phyloP scores from a whole-genome alignment of 2,329 filamentous ascomycete species.

The Trichophyton benhamiae region DNA sequence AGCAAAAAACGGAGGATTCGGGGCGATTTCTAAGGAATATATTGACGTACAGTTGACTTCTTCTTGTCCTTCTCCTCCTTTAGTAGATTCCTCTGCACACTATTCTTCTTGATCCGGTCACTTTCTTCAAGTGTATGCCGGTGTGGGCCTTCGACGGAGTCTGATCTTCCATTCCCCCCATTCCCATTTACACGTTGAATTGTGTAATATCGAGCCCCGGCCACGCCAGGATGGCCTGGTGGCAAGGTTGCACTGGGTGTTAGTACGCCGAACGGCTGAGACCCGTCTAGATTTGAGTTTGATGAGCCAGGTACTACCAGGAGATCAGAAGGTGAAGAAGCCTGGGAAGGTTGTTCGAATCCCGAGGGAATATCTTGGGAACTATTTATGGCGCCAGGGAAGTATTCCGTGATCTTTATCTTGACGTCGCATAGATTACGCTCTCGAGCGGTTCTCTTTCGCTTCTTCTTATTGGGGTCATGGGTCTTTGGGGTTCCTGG shows the following conservation, averaged over 20 bases:
- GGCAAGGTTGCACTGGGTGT: conserved; percentile 30
- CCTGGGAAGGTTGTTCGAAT: conserved; percentile 15
- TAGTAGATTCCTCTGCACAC: conserved; percentile 53
- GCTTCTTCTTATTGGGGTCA: conserved; percentile 70
- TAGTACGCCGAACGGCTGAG: conserved; percentile 32
- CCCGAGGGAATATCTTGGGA: conserved; percentile 22
- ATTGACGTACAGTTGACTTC: conserved; percentile 42
- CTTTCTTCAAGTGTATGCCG: conserved; percentile 61
- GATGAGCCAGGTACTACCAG: conserved; percentile 10
- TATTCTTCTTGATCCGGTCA: conserved; percentile 71
- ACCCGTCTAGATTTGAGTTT: conserved; percentile 21
- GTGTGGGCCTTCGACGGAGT: conserved; percentile 59
- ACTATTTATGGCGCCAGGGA: conserved; percentile 38
- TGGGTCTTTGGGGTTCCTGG: conserved; percentile 68
- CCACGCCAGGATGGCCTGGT: conserved; percentile 36
- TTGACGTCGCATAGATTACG: conserved; percentile 75
- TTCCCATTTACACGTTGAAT: conserved; percentile 69
- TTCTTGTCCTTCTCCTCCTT: conserved; percentile 55
- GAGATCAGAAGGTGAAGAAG: conserved; percentile 12
- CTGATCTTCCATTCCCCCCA: conserved; percentile 58
- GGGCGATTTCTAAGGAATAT: background rate
- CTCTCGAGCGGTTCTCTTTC: conserved; percentile 62
- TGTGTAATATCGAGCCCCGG: conserved; percentile 53
- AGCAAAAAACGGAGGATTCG: background rate
- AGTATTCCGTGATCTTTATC: conserved; percentile 74